Percentiles rank a stretch among this genome's conserved stretches.
Evolutionary conservation across 176 grass and related monocot genomes (phyloP).

Genomic region (Miscanthus lutarioriparius): DNA sequence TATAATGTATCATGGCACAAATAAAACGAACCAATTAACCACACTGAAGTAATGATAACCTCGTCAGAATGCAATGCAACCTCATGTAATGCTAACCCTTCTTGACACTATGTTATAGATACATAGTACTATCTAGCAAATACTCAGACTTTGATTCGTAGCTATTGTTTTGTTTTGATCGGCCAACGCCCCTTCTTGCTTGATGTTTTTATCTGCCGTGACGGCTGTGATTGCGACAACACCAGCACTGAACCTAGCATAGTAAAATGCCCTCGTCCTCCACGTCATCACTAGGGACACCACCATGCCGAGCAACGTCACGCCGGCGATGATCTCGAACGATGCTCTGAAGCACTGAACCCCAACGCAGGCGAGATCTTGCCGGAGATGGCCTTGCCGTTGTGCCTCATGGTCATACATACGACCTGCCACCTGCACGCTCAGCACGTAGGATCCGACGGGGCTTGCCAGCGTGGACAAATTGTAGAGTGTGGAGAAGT

Average conservation of each 20-base stretch:
- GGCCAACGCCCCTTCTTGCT: background rate
- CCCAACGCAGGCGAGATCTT: background rate
- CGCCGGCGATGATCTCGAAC: background rate
- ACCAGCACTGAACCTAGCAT: background rate
- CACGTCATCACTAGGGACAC: background rate
- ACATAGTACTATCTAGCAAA: background rate
- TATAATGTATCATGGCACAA: background rate
- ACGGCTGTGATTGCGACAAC: too few relatives aligned
- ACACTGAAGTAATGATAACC: background rate
- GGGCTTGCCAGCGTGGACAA: background rate
- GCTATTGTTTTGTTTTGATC: background rate
- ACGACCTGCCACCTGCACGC: background rate
- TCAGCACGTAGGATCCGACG: background rate
- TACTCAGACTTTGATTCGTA: background rate
- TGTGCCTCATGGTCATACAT: background rate
- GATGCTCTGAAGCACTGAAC: background rate
- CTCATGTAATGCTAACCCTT: background rate
- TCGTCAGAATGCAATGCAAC: background rate
- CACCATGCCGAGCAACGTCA: background rate
- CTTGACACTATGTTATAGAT: background rate
- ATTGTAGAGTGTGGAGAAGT: background rate
- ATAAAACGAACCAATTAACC: background rate
- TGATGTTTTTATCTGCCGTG: too few relatives aligned
- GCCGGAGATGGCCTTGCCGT: background rate
- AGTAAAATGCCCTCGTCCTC: background rate